Evolutionary conservation across 768 basidiomycete genomes (phyloP).

Genomic region (Paxillus ammoniavirescens): DNA sequence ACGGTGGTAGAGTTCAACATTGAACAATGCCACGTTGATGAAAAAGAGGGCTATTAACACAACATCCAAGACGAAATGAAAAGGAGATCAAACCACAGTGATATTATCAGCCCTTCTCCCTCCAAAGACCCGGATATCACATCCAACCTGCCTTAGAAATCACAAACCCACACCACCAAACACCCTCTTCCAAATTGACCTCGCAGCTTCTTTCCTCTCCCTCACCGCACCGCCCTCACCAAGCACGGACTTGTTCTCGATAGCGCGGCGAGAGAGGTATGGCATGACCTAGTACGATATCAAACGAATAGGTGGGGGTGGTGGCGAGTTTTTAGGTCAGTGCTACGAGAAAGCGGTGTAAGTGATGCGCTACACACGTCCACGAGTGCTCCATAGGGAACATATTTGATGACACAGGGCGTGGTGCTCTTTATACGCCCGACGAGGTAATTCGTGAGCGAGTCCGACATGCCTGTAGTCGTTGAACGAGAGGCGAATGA

Average conservation of each 20-base stretch:
- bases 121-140: no score
- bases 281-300: conserved; percentile 69
- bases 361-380: conserved; percentile 42
- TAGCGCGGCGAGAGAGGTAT: conserved; percentile 82
- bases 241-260: conserved; percentile 91
- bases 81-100: no score
- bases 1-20: no score
- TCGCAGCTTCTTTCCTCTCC: conserved; percentile 30
- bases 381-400: conserved; percentile 71
- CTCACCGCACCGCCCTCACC: conserved; percentile 62
- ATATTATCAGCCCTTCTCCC: no score
- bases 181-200: conserved; percentile 29
- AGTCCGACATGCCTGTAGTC: conserved; percentile 77
- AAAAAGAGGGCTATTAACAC: no score
- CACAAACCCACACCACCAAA: conserved; percentile 27
- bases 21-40: no score
- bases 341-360: no score
- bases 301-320: neutral
- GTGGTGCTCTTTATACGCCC: conserved; percentile 44
- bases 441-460: conserved; percentile 70
- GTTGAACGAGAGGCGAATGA: no score
- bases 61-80: no score
- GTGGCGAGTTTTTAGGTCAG: neutral
- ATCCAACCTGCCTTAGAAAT: no score
- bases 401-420: conserved; percentile 81